phyloP scores from a whole-genome alignment of 1,139 yeast species.

The Suhomyces terraborum region DNA sequence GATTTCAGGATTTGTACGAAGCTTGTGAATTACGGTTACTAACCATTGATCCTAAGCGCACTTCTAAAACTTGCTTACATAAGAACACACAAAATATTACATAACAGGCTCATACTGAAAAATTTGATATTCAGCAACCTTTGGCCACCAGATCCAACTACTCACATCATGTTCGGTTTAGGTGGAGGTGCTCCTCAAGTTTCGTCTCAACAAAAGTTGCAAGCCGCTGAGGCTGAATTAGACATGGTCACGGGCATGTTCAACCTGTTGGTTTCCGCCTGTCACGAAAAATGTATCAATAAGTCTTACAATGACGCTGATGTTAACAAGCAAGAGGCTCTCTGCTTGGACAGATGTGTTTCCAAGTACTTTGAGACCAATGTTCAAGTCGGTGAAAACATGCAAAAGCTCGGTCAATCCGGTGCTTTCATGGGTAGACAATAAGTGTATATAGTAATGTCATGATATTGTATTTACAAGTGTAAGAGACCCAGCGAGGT shows the following conservation, averaged over 20 bases:
- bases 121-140: slow-evolving; percentile 13
- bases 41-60: not conserved
- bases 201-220: slow-evolving; percentile 71
- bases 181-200: slow-evolving; percentile 75
- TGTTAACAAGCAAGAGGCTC: slow-evolving; percentile 78
- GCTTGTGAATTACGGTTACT: no score
- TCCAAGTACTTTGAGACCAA: slow-evolving; percentile 95
- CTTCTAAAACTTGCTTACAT: not conserved
- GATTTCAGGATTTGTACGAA: no score
- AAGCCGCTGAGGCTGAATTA: slow-evolving; percentile 84
- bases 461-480: slow-evolving; percentile 12
- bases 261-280: slow-evolving; percentile 79
- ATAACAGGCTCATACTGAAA: slow-evolving; percentile 11
- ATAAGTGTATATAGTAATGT: slow-evolving; percentile 15
- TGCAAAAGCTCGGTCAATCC: slow-evolving; percentile 72
- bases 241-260: slow-evolving; percentile 98
- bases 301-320: slow-evolving; percentile 71
- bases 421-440: slow-evolving; percentile 55
- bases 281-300: slow-evolving; percentile 86
- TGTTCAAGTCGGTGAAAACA: slow-evolving; percentile 91
- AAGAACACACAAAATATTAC: slow-evolving; percentile 4
- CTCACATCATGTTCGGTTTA: slow-evolving; percentile 64
- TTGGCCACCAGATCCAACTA: slow-evolving; percentile 11
- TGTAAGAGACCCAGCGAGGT: no score
- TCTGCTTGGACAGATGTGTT: slow-evolving; percentile 96